phyloP scores from a whole-genome alignment of 805 yeast species.

The Ogataea corticis region DNA sequence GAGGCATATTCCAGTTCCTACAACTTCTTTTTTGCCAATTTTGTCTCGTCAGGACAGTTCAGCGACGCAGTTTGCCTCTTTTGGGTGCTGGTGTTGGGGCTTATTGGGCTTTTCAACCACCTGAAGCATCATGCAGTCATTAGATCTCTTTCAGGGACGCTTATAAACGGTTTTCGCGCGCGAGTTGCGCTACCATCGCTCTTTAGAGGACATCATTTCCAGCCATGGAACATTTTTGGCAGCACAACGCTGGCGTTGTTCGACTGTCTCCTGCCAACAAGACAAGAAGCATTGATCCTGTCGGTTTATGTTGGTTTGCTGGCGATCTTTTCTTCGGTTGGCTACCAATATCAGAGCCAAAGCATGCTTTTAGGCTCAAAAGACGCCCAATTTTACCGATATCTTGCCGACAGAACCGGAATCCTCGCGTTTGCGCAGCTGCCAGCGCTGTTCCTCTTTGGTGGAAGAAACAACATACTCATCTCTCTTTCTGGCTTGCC shows the following conservation, averaged over 20 bases:
- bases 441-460: slow-evolving; percentile 55
- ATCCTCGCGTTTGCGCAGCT: slow-evolving; percentile 42
- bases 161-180: slow-evolving; percentile 19
- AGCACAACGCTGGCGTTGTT: slow-evolving; percentile 9
- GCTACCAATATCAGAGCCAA: slow-evolving; percentile 14
- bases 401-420: slow-evolving; percentile 60
- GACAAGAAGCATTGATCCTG: slow-evolving; percentile 26
- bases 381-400: slow-evolving; percentile 33
- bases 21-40: slow-evolving; percentile 22
- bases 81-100: slow-evolving; percentile 22
- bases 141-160: slow-evolving; percentile 7
- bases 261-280: slow-evolving; percentile 30
- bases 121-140: slow-evolving; percentile 14
- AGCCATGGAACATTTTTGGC: slow-evolving; percentile 25
- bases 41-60: slow-evolving; percentile 15
- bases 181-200: slow-evolving; percentile 25
- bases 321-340: slow-evolving; percentile 10
- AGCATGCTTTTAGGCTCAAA: slow-evolving; percentile 20
- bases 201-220: slow-evolving; percentile 20
- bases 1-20: slow-evolving; percentile 18
- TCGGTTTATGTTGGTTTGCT: slow-evolving; percentile 16
- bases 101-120: slow-evolving; percentile 20
- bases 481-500: slow-evolving; percentile 54
- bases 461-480: slow-evolving; percentile 57
- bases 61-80: slow-evolving; percentile 21